Conservation (phyloP, 2,329 filamentous ascomycete species). For the Calonectria pseudoturangicola region DNA sequence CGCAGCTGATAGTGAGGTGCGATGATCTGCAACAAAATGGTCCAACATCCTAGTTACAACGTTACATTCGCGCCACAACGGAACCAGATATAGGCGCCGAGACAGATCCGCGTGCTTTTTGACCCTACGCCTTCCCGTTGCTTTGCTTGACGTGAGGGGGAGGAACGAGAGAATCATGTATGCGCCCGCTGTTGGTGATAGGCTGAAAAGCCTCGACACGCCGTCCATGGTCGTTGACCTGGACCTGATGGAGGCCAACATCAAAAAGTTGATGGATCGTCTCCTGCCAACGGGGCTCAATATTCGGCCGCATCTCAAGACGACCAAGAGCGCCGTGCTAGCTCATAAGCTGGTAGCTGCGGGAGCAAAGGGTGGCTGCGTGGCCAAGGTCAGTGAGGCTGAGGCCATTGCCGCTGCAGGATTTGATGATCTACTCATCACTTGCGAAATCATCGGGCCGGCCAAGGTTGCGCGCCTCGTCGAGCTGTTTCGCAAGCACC, state of each 20-base stretch:
- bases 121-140: not conserved
- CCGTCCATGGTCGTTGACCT: conserved; percentile 74
- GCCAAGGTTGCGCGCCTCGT: conserved; percentile 40
- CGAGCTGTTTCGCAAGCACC: conserved; percentile 41
- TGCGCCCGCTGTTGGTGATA: conserved; percentile 22
- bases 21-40: conserved; percentile 8
- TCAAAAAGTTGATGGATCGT: conserved; percentile 65
- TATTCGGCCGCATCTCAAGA: conserved; percentile 46
- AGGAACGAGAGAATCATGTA: conserved; percentile 5
- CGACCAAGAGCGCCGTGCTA: conserved; percentile 41
- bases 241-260: conserved; percentile 70
- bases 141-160: not conserved
- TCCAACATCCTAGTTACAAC: not conserved
- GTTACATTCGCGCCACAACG: conserved; percentile 12
- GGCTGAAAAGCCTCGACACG: conserved; percentile 65
- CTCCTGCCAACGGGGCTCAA: conserved; percentile 66
- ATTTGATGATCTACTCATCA: conserved; percentile 47
- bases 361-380: conserved; percentile 45
- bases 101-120: not conserved
- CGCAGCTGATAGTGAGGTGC: not conserved
- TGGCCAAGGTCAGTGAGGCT: conserved; percentile 46
- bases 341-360: conserved; percentile 43
- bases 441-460: conserved; percentile 44
- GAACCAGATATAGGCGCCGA: conserved; percentile 8
- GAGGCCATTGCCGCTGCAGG: conserved; percentile 46